These are phyloP conservation scores for Pyronema domesticum DNA, from an alignment of 495 filamentous ascomycete species.

Conservation along the genomic window DNA sequence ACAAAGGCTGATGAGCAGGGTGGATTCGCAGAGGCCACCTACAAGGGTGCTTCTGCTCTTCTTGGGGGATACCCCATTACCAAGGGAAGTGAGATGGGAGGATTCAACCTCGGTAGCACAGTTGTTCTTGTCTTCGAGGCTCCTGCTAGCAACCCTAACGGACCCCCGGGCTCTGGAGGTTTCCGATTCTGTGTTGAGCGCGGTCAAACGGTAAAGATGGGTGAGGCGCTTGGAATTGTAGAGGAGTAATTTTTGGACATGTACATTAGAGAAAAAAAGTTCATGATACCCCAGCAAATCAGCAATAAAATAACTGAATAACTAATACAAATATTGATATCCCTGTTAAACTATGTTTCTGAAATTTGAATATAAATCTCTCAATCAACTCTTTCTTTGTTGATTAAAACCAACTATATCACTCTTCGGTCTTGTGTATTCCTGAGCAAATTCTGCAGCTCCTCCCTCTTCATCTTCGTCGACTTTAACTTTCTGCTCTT, in stretches of 20 bases:
- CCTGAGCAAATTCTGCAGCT: no score
- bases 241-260: conserved; percentile 16
- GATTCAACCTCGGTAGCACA: conserved; percentile 89
- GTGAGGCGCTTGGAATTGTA: conserved; percentile 61
- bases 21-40: conserved; percentile 83
- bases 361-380: no score
- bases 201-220: conserved; percentile 76
- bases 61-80: conserved; percentile 67
- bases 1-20: conserved; percentile 74
- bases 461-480: no score
- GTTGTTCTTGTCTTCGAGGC: conserved; percentile 96
- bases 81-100: conserved; percentile 91
- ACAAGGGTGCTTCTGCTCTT: conserved; percentile 54
- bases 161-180: conserved; percentile 36
- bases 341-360: no score
- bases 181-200: conserved; percentile 72
- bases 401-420: no score
- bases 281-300: no score
- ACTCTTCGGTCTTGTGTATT: no score
- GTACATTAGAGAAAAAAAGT: no score
- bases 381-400: no score
- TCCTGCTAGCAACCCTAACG: conserved; percentile 38
- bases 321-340: no score
- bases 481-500: no score
- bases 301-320: no score